Evolutionary conservation across 495 filamentous ascomycete species (phyloP).

Genomic region (Lepraria neglecta): DNA sequence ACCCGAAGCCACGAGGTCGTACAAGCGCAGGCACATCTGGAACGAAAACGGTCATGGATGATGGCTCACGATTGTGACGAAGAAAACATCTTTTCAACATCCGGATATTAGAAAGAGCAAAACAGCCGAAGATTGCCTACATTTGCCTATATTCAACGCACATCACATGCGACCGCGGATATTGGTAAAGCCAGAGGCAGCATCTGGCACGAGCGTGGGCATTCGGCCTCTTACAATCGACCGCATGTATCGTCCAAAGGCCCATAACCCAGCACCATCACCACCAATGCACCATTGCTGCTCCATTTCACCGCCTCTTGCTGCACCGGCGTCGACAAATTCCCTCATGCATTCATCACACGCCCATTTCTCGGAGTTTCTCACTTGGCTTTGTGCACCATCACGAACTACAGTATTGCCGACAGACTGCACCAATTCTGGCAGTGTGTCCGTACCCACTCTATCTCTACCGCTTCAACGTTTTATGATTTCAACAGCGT

Average conservation of each 20-base stretch:
- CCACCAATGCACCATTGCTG: background rate
- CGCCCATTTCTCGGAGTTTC: too few relatives aligned
- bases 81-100: background rate
- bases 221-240: background rate
- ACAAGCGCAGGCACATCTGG: conserved; percentile 13
- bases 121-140: background rate
- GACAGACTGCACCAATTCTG: too few relatives aligned
- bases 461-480: too few relatives aligned
- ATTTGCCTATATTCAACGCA: background rate
- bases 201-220: conserved; percentile 7
- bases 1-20: conserved; percentile 1
- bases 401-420: too few relatives aligned
- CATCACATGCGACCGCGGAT: conserved; percentile 5
- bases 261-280: conserved; percentile 4
- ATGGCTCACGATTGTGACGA: too few relatives aligned
- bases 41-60: background rate
- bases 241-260: background rate
- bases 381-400: too few relatives aligned
- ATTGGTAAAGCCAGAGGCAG: conserved; percentile 5
- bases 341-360: background rate
- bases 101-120: conserved; percentile 1
- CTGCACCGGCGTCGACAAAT: background rate
- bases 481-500: too few relatives aligned
- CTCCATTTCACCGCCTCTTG: background rate
- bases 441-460: too few relatives aligned